These are phyloP conservation scores for Henningerozyma blattae DNA, from an alignment of 805 yeast species.

Conservation along the genomic window DNA sequence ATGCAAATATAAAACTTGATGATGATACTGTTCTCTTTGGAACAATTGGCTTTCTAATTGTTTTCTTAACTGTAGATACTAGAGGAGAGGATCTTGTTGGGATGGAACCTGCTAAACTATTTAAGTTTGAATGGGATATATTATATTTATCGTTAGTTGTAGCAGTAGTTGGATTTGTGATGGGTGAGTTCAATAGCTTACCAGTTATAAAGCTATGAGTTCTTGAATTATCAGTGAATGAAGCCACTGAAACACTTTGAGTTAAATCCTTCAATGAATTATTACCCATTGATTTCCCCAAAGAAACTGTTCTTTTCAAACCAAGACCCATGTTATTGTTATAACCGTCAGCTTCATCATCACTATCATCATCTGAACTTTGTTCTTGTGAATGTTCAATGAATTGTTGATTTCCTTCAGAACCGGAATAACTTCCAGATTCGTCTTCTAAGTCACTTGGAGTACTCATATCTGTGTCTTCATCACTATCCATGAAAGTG, in stretches of 20 bases:
- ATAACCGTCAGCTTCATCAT: conserved; percentile 3
- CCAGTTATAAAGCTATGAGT: conserved; percentile 24
- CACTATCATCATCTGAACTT: conserved; percentile 12
- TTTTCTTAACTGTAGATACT: neutral
- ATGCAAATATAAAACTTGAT: conserved; percentile 19
- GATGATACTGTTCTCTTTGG: conserved; percentile 10
- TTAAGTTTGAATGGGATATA: conserved; percentile 3
- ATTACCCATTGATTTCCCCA: conserved; percentile 16
- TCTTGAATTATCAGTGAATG: conserved; percentile 4
- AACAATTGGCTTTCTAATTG: conserved; percentile 3
- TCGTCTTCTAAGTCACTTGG: no score
- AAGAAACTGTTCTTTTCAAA: conserved; percentile 17
- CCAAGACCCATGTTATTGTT: conserved; percentile 7
- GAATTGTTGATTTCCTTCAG: conserved; percentile 16
- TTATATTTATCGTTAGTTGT: conserved; percentile 3
- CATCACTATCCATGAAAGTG: neutral
- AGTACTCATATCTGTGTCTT: no score
- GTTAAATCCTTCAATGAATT: conserved; percentile 17
- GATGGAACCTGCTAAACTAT: no score
- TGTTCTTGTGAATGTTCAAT: conserved; percentile 13
- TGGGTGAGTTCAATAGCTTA: conserved; percentile 7
- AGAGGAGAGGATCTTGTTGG: neutral
- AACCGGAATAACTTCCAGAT: neutral
- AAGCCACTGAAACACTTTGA: conserved; percentile 1
- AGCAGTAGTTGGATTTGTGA: conserved; percentile 3